Conservation (phyloP, 441 rosid genomes). For the Adansonia madagascariensis region DNA sequence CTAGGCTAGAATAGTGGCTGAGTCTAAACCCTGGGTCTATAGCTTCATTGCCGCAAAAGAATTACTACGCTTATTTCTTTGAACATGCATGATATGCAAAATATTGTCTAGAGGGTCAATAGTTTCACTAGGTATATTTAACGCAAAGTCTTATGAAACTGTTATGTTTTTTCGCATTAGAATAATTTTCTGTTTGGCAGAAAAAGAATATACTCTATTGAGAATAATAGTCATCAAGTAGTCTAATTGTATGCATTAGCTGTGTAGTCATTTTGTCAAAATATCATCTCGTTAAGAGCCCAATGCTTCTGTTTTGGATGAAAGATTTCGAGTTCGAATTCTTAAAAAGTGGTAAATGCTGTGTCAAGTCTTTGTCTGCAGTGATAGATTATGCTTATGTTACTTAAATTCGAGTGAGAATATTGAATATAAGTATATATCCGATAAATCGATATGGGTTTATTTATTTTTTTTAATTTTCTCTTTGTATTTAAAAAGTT, state of each 20-base stretch:
- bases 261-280: background rate
- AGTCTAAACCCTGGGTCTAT: background rate
- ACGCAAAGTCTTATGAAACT: background rate
- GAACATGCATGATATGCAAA: background rate
- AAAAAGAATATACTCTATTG: background rate
- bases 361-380: background rate
- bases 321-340: background rate
- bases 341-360: background rate
- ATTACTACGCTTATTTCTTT: background rate
- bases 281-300: background rate
- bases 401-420: too few relatives aligned
- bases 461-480: too few relatives aligned
- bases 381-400: background rate
- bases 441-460: too few relatives aligned
- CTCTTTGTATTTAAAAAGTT: too few relatives aligned
- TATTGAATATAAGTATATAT: too few relatives aligned
- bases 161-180: background rate
- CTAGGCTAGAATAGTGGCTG: background rate
- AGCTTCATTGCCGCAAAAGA: background rate
- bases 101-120: background rate
- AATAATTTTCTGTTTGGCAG: background rate
- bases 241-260: background rate
- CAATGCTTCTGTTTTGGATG: background rate
- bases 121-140: background rate
- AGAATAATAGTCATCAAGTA: background rate